Evolutionary conservation across 2,329 filamentous ascomycete genomes (phyloP).

Genomic region (Ceratocystis diversiconidia): DNA sequence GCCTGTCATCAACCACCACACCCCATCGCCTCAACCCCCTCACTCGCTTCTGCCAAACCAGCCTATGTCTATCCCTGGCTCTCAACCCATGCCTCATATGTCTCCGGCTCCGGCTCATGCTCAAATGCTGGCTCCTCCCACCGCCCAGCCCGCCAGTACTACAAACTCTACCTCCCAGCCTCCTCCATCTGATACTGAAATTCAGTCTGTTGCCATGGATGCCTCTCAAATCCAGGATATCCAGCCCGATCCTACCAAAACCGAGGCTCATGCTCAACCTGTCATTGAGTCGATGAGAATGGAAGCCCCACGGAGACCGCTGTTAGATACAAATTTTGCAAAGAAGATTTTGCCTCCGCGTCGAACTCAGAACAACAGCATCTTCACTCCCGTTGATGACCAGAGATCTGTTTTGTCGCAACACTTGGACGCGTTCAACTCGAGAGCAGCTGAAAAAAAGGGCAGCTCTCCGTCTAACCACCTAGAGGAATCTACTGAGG

Average conservation of each 20-base stretch:
- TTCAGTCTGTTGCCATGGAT: slow-evolving; percentile 17
- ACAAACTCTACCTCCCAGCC: slow-evolving; percentile 24
- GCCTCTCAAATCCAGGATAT: slow-evolving; percentile 12
- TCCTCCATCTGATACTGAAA: slow-evolving; percentile 29
- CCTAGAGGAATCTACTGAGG: slow-evolving; percentile 47
- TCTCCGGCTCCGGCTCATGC: slow-evolving; percentile 40
- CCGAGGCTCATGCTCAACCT: slow-evolving; percentile 31
- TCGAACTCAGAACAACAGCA: slow-evolving; percentile 50
- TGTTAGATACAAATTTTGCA: slow-evolving; percentile 37
- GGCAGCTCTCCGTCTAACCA: slow-evolving; percentile 29
- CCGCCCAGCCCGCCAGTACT: slow-evolving; percentile 26
- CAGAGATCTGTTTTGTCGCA: slow-evolving; percentile 76
- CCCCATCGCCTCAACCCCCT: slow-evolving; percentile 46
- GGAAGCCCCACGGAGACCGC: slow-evolving; percentile 28
- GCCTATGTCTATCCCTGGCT: slow-evolving; percentile 9
- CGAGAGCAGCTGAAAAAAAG: slow-evolving; percentile 33
- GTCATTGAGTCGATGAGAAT: slow-evolving; percentile 33
- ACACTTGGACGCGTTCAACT: slow-evolving; percentile 53
- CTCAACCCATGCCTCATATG: slow-evolving; percentile 34
- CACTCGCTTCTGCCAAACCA: slow-evolving; percentile 37
- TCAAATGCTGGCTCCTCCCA: slow-evolving; percentile 24
- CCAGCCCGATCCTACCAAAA: slow-evolving; percentile 21
- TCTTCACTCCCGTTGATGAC: slow-evolving; percentile 95
- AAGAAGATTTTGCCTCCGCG: slow-evolving; percentile 56
- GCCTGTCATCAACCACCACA: slow-evolving; percentile 26